Evolutionary conservation across 2,329 filamentous ascomycete genomes (phyloP).

Genomic region (Phyllosticta capitalensis): DNA sequence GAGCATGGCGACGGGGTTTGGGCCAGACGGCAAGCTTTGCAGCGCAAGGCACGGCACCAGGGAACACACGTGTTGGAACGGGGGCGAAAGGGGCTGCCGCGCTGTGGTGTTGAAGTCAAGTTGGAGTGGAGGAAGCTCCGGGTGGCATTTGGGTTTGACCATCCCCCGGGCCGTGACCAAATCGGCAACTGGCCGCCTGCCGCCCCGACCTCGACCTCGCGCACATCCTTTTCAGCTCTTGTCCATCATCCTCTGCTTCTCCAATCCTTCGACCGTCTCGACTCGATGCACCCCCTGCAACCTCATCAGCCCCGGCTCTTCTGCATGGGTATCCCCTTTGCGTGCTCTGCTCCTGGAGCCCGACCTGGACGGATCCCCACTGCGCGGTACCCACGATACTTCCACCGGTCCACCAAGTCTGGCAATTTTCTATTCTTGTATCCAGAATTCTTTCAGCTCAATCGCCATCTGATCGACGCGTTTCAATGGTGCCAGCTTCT

Average conservation of each 20-base stretch:
- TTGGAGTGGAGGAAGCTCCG: neutral
- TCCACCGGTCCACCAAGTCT: neutral
- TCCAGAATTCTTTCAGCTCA: neutral
- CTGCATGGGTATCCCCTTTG: neutral
- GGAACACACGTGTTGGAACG: neutral
- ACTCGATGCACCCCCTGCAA: neutral
- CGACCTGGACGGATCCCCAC: neutral
- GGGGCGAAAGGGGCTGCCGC: too few species aligned
- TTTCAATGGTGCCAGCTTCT: neutral
- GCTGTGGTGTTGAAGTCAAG: neutral
- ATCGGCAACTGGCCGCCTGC: neutral
- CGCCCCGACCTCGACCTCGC: neutral
- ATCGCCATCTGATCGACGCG: neutral
- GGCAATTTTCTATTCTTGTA: neutral
- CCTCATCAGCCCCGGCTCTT: too few species aligned
- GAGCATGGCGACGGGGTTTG: neutral
- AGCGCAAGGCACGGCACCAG: neutral
- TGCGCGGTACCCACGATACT: neutral
- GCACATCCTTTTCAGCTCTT: neutral
- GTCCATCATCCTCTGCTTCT: too few species aligned
- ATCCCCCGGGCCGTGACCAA: neutral
- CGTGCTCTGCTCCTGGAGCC: too few species aligned
- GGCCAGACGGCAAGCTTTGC: neutral
- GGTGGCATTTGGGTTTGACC: neutral
- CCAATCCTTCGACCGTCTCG: neutral